Conservation (phyloP, 1,284 basidiomycete species). For the Ganoderma resinaceum region DNA sequence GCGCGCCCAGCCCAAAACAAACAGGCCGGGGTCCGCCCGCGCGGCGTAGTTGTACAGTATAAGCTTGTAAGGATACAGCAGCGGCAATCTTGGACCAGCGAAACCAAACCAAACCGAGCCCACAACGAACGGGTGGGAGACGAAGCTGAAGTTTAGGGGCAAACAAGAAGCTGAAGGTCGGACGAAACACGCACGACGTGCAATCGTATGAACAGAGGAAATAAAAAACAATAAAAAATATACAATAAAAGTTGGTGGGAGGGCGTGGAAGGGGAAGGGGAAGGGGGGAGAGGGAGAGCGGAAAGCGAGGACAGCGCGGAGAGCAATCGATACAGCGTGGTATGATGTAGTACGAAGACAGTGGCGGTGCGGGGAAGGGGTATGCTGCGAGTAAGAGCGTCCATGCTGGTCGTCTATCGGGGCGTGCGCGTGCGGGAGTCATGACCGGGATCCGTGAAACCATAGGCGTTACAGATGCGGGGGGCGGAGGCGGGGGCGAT, state of each 20-base stretch:
- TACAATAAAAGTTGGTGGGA: background rate
- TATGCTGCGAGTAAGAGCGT: slow-evolving; percentile 20
- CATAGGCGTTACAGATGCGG: background rate
- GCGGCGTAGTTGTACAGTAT: slow-evolving; percentile 8
- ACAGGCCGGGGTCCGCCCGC: background rate
- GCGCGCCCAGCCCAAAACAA: background rate
- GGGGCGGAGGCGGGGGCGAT: background rate
- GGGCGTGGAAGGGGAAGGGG: background rate
- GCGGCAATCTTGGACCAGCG: background rate
- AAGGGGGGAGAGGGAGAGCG: background rate
- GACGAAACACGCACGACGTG: slow-evolving; percentile 12
- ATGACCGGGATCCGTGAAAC: slow-evolving; percentile 8
- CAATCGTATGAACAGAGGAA: slow-evolving; percentile 24
- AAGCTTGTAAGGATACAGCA: background rate
- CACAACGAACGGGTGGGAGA: background rate
- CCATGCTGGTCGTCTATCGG: slow-evolving; percentile 26
- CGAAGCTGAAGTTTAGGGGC: background rate
- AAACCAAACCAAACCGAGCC: background rate
- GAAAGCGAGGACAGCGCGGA: slow-evolving; percentile 12
- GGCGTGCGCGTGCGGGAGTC: slow-evolving; percentile 9
- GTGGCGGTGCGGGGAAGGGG: background rate
- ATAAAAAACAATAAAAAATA: slow-evolving; percentile 7
- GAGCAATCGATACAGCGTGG: slow-evolving; percentile 25
- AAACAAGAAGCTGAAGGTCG: background rate
- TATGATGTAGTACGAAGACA: slow-evolving; percentile 27